Evolutionary conservation across 2,329 filamentous ascomycete genomes (phyloP).

Genomic region (Thielaviopsis musarum): DNA sequence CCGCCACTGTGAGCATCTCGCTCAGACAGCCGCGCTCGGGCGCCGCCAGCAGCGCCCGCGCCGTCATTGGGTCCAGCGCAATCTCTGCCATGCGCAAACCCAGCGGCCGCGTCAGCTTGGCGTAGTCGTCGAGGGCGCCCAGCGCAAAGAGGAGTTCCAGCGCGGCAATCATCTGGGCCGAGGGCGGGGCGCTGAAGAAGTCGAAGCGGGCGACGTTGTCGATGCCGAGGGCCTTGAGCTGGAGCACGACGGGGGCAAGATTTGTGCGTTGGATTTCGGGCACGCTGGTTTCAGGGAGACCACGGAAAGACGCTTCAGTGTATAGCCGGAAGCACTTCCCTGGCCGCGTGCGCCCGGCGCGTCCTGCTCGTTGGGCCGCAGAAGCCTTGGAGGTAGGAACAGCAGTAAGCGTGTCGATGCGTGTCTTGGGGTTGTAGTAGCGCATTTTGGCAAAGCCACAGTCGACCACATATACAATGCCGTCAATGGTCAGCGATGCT

Average conservation of each 20-base stretch:
- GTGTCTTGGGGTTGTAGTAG: slow-evolving; percentile 66
- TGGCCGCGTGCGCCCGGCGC: slow-evolving; percentile 73
- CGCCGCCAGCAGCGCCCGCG: slow-evolving; percentile 66
- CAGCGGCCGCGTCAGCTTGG: slow-evolving; percentile 77
- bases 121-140: slow-evolving; percentile 75
- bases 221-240: slow-evolving; percentile 87
- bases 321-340: slow-evolving; percentile 93
- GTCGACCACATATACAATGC: slow-evolving; percentile 82
- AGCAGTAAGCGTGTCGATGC: slow-evolving; percentile 74
- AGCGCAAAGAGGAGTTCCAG: slow-evolving; percentile 77
- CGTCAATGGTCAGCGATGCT: slow-evolving; percentile 85
- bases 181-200: slow-evolving; percentile 72
- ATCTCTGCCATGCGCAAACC: slow-evolving; percentile 85
- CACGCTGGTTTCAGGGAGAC: slow-evolving; percentile 53
- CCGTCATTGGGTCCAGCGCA: slow-evolving; percentile 90
- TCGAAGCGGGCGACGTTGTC: slow-evolving; percentile 87
- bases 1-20: slow-evolving; percentile 80
- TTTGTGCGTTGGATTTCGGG: slow-evolving; percentile 91
- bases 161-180: slow-evolving; percentile 68
- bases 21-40: slow-evolving; percentile 59
- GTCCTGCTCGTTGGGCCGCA: slow-evolving; percentile 77
- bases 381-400: slow-evolving; percentile 79
- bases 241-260: slow-evolving; percentile 70
- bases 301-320: slow-evolving; percentile 54
- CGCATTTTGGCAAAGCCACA: slow-evolving; percentile 81